These are phyloP conservation scores for Aleurites moluccanus DNA, from an alignment of 441 rosid genomes.

Conservation along the genomic window DNA sequence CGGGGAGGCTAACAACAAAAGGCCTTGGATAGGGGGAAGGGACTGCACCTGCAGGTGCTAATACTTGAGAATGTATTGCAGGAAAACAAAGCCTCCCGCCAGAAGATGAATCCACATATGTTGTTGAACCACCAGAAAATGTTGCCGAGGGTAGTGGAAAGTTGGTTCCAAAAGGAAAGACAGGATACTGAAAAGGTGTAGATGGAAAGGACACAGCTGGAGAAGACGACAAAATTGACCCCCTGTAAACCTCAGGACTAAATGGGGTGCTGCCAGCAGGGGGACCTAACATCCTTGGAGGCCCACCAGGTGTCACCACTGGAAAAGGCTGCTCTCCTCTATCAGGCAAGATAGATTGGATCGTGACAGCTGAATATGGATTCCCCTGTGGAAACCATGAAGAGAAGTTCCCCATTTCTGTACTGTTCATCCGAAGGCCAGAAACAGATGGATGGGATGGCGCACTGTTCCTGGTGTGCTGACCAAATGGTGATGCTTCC, in stretches of 20 bases:
- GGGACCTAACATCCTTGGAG: conserved; percentile 38
- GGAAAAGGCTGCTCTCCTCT: conserved; percentile 73
- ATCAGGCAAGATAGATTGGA: conserved; percentile 59
- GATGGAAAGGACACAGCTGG: conserved; percentile 42
- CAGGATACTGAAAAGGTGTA: conserved; percentile 43
- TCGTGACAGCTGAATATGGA: conserved; percentile 51
- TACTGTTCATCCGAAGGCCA: conserved; percentile 44
- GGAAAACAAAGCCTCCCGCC: conserved; percentile 44
- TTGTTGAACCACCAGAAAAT: conserved; percentile 37
- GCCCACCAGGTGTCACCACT: conserved; percentile 47
- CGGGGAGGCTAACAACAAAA: conserved; percentile 33
- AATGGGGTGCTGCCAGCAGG: conserved; percentile 36
- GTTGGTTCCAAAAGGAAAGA: conserved; percentile 40
- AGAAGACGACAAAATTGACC: conserved; percentile 39
- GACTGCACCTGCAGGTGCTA: conserved; percentile 36
- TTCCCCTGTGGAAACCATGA: conserved; percentile 64
- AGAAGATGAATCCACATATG: conserved; percentile 39
- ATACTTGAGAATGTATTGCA: conserved; percentile 33
- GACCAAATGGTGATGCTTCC: conserved; percentile 51
- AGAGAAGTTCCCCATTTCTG: conserved; percentile 55
- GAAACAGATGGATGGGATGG: conserved; percentile 50
- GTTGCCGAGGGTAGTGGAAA: conserved; percentile 38
- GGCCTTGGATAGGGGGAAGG: conserved; percentile 43
- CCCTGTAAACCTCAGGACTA: conserved; percentile 35
- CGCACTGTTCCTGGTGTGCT: conserved; percentile 44